Evolutionary conservation across 2,329 filamentous ascomycete species (phyloP).

Genomic region (Hymenoscyphus linearis): DNA sequence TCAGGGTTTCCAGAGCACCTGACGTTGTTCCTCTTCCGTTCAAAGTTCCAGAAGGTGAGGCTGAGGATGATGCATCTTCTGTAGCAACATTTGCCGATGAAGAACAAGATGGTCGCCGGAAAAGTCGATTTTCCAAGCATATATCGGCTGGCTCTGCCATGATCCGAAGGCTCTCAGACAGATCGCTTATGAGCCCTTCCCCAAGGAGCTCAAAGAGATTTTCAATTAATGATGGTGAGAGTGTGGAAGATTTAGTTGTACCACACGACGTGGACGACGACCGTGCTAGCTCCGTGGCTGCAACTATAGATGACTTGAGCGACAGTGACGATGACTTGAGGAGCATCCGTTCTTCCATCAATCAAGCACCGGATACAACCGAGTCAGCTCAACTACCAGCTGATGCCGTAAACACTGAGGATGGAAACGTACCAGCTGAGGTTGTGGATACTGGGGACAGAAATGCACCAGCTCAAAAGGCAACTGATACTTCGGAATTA

Average conservation of each 20-base stretch:
- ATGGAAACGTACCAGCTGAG: background rate
- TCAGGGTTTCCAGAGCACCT: conserved; percentile 35
- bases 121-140: conserved; percentile 43
- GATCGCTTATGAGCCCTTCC: conserved; percentile 14
- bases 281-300: conserved; percentile 48
- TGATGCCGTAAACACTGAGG: background rate
- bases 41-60: conserved; percentile 45
- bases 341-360: conserved; percentile 25
- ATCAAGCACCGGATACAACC: conserved; percentile 13
- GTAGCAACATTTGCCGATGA: conserved; percentile 64
- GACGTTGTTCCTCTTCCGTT: conserved; percentile 63
- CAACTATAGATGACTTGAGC: conserved; percentile 50
- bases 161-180: conserved; percentile 22
- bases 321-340: conserved; percentile 32
- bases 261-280: conserved; percentile 32
- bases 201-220: conserved; percentile 23
- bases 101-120: conserved; percentile 47
- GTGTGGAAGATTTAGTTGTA: conserved; percentile 41
- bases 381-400: conserved; percentile 1
- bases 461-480: background rate
- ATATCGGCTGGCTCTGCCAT: conserved; percentile 44
- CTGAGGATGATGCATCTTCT: conserved; percentile 53
- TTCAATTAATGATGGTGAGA: conserved; percentile 24
- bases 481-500: background rate
- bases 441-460: no score